Conservation (phyloP, 805 yeast genomes). For the Kodamaea nitidulidarum region DNA sequence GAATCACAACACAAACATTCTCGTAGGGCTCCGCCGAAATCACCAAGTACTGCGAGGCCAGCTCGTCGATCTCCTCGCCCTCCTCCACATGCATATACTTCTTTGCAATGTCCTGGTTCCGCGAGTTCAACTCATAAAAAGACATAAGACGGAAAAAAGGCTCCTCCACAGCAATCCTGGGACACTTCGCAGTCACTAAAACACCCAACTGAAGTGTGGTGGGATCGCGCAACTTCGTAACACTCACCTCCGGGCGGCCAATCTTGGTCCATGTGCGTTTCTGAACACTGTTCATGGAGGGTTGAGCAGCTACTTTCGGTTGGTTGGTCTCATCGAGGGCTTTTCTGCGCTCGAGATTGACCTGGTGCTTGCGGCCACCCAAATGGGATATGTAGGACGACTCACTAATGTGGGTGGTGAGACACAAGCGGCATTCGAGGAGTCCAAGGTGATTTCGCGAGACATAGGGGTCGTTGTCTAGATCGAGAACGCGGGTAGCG, state of each 20-base stretch:
- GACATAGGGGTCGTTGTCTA: slow-evolving; percentile 76
- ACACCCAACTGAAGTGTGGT: slow-evolving; percentile 59
- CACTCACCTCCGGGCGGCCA: slow-evolving; percentile 70
- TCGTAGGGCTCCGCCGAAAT: slow-evolving; percentile 91
- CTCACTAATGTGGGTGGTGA: slow-evolving; percentile 77
- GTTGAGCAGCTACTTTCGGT: slow-evolving; percentile 2
- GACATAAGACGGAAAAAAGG: slow-evolving; percentile 78
- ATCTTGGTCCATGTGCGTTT: slow-evolving; percentile 54
- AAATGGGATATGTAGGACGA: slow-evolving; percentile 80
- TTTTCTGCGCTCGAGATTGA: slow-evolving; percentile 61
- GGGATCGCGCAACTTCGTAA: slow-evolving; percentile 66
- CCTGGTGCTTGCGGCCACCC: slow-evolving; percentile 77
- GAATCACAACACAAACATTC: slow-evolving; percentile 71
- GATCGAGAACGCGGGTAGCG: slow-evolving; percentile 44
- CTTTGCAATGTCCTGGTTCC: slow-evolving; percentile 37
- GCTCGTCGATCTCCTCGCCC: slow-evolving; percentile 16
- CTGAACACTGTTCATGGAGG: slow-evolving; percentile 33
- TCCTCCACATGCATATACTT: slow-evolving; percentile 20
- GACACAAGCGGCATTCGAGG: slow-evolving; percentile 79
- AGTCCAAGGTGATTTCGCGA: slow-evolving; percentile 79
- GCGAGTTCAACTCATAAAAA: slow-evolving; percentile 54
- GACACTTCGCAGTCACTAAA: slow-evolving; percentile 55
- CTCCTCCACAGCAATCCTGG: slow-evolving; percentile 42
- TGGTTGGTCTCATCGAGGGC: slow-evolving; percentile 31
- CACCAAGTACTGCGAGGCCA: slow-evolving; percentile 63